Base-by-base conservation (phyloP, 1,284 basidiomycete species). In the Takashimella tepidaria region DNA sequence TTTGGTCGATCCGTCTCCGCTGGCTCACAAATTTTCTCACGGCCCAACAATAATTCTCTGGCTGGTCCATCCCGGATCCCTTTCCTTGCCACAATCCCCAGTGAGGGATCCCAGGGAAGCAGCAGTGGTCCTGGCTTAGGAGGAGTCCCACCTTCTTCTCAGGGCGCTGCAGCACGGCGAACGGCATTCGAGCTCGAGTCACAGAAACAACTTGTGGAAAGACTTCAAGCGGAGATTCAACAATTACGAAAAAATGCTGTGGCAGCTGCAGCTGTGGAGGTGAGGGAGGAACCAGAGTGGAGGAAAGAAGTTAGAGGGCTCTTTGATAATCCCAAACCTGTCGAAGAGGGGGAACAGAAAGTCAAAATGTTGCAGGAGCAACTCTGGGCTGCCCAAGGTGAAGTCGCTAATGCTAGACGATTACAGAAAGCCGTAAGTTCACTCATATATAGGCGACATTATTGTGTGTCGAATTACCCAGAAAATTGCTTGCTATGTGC, bases 1-100 rank as follows among this genome's bases (percentile, higher is more conserved):
- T 54, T 73, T 3, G 57, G 66, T 2, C 58, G 70, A 20, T 68
- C 69, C 5, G 55, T 60, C 4, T 73, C 71, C 2, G 62, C 61
- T 6, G 68, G 69, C 2, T 53, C 59, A 24, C 64, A 68, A 5
- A 49, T 62, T 3, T 56, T 64, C 40, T 47, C 54, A 23, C 57
- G 50, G 3, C 51, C 60, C 1, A 51, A 49, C 24, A 42, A 49
- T 44, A 21, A 42, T 19, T 42, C 49, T 16, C n/a, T n/a, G n/a
- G n/a, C n/a, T n/a, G 50, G 53, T 31, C 53, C 53, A 13, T 53
- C 62, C 19, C 40, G 53, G n/a, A 27, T 20, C 21, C 37, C 26
- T 21, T 23, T 22, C 16, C 56, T 70, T 3, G 57, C 67, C 3
- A 60, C 69, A 6, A 69, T 71, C 16, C 51, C 61, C 31, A 37